These are phyloP conservation scores for Solioccasus polychromus DNA, from an alignment of 768 basidiomycete species.

Conservation along the genomic window DNA sequence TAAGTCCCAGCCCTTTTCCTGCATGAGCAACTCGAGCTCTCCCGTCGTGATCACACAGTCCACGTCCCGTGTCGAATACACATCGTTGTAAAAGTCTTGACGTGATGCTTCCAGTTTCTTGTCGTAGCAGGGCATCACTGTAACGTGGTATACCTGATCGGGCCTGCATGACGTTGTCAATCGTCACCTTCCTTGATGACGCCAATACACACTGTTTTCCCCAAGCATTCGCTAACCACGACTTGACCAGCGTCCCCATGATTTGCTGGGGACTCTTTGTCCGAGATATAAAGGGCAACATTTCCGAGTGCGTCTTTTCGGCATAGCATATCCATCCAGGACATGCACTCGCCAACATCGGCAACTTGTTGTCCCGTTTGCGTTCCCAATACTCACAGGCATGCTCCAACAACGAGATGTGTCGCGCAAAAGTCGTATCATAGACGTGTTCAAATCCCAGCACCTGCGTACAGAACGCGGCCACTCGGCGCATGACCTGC, in stretches of 20 bases:
- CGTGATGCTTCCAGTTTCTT: slow-evolving; percentile 98
- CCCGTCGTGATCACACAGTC: slow-evolving; percentile 98
- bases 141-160: slow-evolving; percentile 88
- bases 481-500: slow-evolving; percentile 67
- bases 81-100: slow-evolving; percentile 83
- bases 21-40: slow-evolving; percentile 83
- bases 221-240: slow-evolving; percentile 72
- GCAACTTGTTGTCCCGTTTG: slow-evolving; percentile 46
- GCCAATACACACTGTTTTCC: slow-evolving; percentile 57
- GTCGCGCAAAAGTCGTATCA: slow-evolving; percentile 94
- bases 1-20: slow-evolving; percentile 79
- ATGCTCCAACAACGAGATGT: slow-evolving; percentile 81
- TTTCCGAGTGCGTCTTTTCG: slow-evolving; percentile 93
- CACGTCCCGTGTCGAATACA: slow-evolving; percentile 84
- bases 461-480: slow-evolving; percentile 60
- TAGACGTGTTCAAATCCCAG: slow-evolving; percentile 82
- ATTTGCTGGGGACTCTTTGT: slow-evolving; percentile 94
- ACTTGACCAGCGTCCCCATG: slow-evolving; percentile 92
- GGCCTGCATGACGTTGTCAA: slow-evolving; percentile 48
- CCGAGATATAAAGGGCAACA: slow-evolving; percentile 84
- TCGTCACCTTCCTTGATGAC: not conserved
- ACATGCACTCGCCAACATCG: slow-evolving; percentile 94
- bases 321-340: slow-evolving; percentile 99
- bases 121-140: slow-evolving; percentile 99
- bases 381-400: slow-evolving; percentile 78